Evolutionary conservation across 2,329 filamentous ascomycete species (phyloP).

Genomic region (Botrytis deweyae): DNA sequence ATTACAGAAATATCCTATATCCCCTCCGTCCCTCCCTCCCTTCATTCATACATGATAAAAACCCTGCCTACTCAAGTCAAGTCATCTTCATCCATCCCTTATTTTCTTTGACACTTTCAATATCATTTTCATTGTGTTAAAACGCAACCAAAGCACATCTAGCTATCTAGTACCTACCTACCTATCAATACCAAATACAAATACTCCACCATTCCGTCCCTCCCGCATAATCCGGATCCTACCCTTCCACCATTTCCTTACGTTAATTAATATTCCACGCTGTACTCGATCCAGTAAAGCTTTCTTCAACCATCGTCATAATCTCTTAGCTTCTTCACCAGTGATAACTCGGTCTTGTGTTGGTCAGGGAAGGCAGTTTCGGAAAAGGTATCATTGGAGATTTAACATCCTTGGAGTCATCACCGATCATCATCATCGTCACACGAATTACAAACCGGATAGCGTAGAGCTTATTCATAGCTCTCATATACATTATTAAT

Average conservation of each 20-base stretch:
- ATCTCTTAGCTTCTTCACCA: background rate
- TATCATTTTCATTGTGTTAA: background rate
- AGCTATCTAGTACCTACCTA: background rate
- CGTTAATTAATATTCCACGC: background rate
- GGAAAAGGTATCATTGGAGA: background rate
- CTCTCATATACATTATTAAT: background rate
- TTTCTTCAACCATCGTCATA: background rate
- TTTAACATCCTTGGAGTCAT: background rate
- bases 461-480: slow-evolving; percentile 4
- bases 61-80: background rate
- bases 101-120: background rate
- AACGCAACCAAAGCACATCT: background rate
- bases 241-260: background rate
- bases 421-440: slow-evolving; percentile 8
- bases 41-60: background rate
- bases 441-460: background rate
- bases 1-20: background rate
- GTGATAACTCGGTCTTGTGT: background rate
- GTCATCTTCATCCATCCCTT: background rate
- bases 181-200: background rate
- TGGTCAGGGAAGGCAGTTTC: background rate
- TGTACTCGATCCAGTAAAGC: background rate
- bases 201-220: background rate
- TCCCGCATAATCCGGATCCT: background rate
- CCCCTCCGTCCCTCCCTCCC: too few species aligned